Percentiles rank a stretch among this genome's conserved stretches.
Evolutionary conservation across 179 eudicot genomes (phyloP).

Genomic region (Beta macrorhiza): DNA sequence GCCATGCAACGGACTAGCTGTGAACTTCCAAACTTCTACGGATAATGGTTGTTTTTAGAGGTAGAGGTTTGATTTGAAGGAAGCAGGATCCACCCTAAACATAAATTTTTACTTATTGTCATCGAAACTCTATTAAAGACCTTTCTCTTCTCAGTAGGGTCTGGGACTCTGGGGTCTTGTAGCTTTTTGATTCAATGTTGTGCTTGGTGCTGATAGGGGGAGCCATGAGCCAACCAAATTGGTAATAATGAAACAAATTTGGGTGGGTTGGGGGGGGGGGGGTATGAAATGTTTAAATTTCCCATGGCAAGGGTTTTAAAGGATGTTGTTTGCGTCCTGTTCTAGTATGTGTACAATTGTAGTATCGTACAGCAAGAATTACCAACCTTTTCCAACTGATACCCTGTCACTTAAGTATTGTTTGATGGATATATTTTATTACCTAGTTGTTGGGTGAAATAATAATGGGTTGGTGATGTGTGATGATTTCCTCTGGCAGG

Average conservation of each 20-base stretch:
- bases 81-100: neutral
- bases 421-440: neutral
- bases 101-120: neutral
- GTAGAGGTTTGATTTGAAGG: neutral
- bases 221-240: neutral
- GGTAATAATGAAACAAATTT: neutral
- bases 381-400: conserved; percentile 1
- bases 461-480: neutral
- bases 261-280: too few relatives aligned
- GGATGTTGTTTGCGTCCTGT: neutral
- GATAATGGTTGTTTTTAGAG: neutral
- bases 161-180: neutral
- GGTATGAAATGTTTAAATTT: neutral
- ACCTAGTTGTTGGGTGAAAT: neutral
- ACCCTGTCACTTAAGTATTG: neutral
- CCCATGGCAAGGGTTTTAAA: neutral
- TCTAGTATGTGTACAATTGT: neutral
- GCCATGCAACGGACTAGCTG: neutral
- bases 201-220: conserved; percentile 5
- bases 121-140: neutral
- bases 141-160: neutral
- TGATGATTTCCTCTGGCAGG: conserved; percentile 45
- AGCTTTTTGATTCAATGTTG: neutral
- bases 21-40: neutral
- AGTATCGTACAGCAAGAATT: neutral